Base-by-base conservation (phyloP, 345 rosid genomes). In the Salix suchowensis region DNA sequence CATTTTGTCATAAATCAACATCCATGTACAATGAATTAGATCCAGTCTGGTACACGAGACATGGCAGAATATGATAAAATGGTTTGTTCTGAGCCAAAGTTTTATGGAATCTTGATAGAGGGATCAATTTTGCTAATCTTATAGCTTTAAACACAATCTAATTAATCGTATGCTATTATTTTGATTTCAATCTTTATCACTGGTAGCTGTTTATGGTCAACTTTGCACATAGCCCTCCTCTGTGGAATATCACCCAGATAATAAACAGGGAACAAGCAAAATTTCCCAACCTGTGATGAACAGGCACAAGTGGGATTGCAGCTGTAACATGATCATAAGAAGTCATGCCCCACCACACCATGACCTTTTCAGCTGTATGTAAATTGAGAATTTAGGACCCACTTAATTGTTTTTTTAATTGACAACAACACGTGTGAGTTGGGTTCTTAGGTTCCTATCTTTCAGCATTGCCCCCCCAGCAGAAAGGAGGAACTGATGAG, bases 381-480 rank as follows among this genome's bases (percentile, higher is more conserved):
- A 8, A 42, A 72, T 37, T 1, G 55, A 24, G 36, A 66, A 66
- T 19, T 39, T 61, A 75, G 74, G 72, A 72, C 76, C 70, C 37
- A n/a, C 70, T 46, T 48, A 10, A 61, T 36, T 55, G 64, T 72
- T 58, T 32, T 81, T 74, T 39, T 37, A 61, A 24, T 52, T 79
- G 85, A 86, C 83, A 81, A 67, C 54, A 77, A 70, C 86, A 86
- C 80, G 84, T 80, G 88, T 74, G 70, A 71, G 71, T 54, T 73
- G 68, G 66, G 67, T 65, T 69, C 18, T 75, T 60, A 67, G 79
- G 71, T 64, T 78, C 67, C 78, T 64, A 16, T 55, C 58, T 68
- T 67, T 67, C 34, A 75, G 34, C 68, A 46, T 36, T 18, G 69
- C 24, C 1, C 76, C 81, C 79, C 52, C 44, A 0, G 50, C 72